These are phyloP conservation scores for Papiliotrema laurentii DNA, from an alignment of 1,284 basidiomycete species.

Conservation along the genomic window DNA sequence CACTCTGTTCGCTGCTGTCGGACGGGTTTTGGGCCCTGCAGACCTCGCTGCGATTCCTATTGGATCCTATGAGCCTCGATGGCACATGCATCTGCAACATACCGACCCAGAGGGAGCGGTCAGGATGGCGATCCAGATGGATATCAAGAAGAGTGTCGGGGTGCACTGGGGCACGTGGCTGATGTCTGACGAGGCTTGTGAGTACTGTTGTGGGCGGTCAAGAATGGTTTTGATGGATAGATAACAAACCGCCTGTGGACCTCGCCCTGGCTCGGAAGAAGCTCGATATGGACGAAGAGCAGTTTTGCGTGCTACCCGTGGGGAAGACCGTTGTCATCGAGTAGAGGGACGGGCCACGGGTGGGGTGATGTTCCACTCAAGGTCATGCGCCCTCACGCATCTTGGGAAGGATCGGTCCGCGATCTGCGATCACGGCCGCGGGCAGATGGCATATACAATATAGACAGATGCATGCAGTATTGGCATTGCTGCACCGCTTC, in stretches of 20 bases:
- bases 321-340: constrained; percentile 40
- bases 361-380: not conserved
- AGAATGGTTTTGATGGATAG: constrained; percentile 17
- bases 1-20: constrained; percentile 47
- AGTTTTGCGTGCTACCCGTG: constrained; percentile 34
- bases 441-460: too few species aligned
- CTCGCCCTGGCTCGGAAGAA: constrained; percentile 34
- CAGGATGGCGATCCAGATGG: constrained; percentile 43
- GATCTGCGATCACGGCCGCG: too few species aligned
- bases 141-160: constrained; percentile 41
- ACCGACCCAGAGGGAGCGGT: constrained; percentile 49
- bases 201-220: constrained; percentile 12
- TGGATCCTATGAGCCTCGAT: constrained; percentile 48
- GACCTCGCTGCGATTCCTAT: constrained; percentile 51
- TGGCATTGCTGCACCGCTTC: too few species aligned
- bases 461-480: too few species aligned
- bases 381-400: too few species aligned
- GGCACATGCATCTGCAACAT: constrained; percentile 49
- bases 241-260: constrained; percentile 41
- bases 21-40: constrained; percentile 48
- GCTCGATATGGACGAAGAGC: constrained; percentile 28
- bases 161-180: constrained; percentile 53
- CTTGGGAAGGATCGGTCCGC: too few species aligned
- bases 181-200: constrained; percentile 48
- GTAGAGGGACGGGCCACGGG: too few species aligned